A percentile compares a stretch with the other conserved stretches of the same genome.
phyloP scores from a whole-genome alignment of 1,139 yeast species.

The Scheffersomyces stambukii region DNA sequence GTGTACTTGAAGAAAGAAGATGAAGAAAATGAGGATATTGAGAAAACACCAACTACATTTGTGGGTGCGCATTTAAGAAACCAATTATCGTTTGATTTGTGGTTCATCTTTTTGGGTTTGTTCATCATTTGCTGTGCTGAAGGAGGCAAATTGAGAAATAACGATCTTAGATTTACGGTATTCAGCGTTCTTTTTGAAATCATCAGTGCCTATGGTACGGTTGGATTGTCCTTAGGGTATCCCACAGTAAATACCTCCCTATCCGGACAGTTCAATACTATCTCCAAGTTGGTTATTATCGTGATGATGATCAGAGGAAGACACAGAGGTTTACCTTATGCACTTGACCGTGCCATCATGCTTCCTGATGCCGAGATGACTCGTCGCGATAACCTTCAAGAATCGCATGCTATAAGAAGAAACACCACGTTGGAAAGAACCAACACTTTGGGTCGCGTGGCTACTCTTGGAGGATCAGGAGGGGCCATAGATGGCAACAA shows the following conservation, averaged over 20 bases:
- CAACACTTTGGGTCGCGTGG: conserved; percentile 13
- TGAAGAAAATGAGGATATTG: conserved; percentile 23
- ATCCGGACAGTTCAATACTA: conserved; percentile 61
- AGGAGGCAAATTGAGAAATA: conserved; percentile 52
- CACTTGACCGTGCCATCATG: conserved; percentile 91
- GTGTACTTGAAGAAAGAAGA: conserved; percentile 57
- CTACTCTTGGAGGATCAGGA: conserved; percentile 9
- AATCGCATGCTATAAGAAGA: conserved; percentile 45
- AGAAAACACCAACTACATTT: conserved; percentile 45
- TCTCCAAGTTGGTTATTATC: conserved; percentile 80
- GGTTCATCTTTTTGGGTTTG: conserved; percentile 87
- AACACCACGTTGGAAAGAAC: conserved; percentile 26
- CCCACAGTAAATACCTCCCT: conserved; percentile 66
- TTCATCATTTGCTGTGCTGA: conserved; percentile 87
- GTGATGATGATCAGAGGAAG: conserved; percentile 93
- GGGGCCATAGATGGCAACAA: conserved; percentile 12
- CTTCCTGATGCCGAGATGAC: conserved; percentile 70
- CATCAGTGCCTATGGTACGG: conserved; percentile 94
- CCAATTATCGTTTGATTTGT: conserved; percentile 89
- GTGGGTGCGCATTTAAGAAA: conserved; percentile 86
- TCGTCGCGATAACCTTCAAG: conserved; percentile 65
- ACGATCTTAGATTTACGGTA: conserved; percentile 52
- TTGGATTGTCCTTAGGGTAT: conserved; percentile 85
- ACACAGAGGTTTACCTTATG: conserved; percentile 93
- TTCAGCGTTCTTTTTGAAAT: conserved; percentile 81